Evolutionary conservation across 192 early-diverging fungal species (phyloP).

Genomic region (Coemansia sp.): DNA sequence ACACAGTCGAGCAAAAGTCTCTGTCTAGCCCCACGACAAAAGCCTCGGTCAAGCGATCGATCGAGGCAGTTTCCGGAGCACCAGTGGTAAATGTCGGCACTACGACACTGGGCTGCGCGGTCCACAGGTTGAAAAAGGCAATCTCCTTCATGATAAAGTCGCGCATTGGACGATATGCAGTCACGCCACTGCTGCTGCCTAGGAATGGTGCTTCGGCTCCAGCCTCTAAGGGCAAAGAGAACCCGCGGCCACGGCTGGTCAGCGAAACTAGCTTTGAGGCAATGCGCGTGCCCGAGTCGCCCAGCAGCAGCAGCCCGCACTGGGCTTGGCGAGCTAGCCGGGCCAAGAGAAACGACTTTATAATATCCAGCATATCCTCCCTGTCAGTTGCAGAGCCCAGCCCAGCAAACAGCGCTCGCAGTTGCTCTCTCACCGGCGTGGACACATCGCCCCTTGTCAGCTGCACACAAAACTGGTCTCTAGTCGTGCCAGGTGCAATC

Average conservation of each 20-base stretch:
- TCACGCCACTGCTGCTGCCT: slow-evolving; percentile 37
- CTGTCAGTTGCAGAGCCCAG: slow-evolving; percentile 64
- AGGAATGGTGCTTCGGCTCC: slow-evolving; percentile 59
- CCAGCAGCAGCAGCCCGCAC: slow-evolving; percentile 63
- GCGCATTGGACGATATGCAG: slow-evolving; percentile 73
- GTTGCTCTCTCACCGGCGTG: slow-evolving; percentile 28
- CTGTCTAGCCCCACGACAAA: slow-evolving; percentile 78
- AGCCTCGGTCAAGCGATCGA: slow-evolving; percentile 43
- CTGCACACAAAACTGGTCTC: slow-evolving; percentile 21
- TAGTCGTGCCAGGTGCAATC: slow-evolving; percentile 10
- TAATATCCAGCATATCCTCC: slow-evolving; percentile 66
- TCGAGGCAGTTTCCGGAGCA: slow-evolving; percentile 49
- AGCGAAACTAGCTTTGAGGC: slow-evolving; percentile 73
- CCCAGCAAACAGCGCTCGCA: slow-evolving; percentile 55
- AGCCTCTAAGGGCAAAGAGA: slow-evolving; percentile 74
- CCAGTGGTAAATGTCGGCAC: slow-evolving; percentile 59
- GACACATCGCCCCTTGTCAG: slow-evolving; percentile 2
- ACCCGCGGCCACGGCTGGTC: slow-evolving; percentile 86
- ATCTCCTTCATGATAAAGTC: slow-evolving; percentile 80
- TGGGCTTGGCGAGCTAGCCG: slow-evolving; percentile 53
- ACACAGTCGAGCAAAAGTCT: slow-evolving; percentile 82
- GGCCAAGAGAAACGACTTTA: slow-evolving; percentile 61
- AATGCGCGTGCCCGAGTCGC: slow-evolving; percentile 75
- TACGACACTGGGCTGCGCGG: slow-evolving; percentile 34
- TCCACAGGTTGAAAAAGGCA: slow-evolving; percentile 63